Evolutionary conservation across 2,329 filamentous ascomycete species (phyloP).

Genomic region (Diaporthe vexans): DNA sequence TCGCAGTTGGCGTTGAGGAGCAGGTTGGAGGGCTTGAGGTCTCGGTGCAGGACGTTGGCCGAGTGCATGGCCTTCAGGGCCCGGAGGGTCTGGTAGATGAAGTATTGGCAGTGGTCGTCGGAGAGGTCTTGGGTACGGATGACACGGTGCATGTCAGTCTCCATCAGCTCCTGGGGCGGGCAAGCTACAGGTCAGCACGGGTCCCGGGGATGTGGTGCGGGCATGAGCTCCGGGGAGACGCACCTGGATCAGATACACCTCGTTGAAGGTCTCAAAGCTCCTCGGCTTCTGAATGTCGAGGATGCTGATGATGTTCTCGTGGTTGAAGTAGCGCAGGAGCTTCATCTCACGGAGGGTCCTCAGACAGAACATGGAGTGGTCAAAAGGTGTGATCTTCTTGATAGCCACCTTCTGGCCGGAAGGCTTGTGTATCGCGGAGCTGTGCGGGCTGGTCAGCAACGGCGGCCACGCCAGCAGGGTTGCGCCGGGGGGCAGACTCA

Average conservation of each 20-base stretch:
- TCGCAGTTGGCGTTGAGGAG: conserved; percentile 99
- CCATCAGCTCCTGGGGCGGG: conserved; percentile 88
- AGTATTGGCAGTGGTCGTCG: conserved; percentile 99
- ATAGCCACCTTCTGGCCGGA: conserved; percentile 99
- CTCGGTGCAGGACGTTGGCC: conserved; percentile 96
- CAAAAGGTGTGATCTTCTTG: conserved; percentile 99
- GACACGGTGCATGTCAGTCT: conserved; percentile 99
- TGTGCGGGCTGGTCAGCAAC: conserved; percentile 53
- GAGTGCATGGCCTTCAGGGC: conserved; percentile 99
- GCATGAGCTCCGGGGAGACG: conserved; percentile 43
- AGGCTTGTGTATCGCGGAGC: conserved; percentile 97
- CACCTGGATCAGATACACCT: conserved; percentile 99
- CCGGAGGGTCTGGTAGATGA: conserved; percentile 99
- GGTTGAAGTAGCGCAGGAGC: conserved; percentile 97
- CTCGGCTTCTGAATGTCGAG: conserved; percentile 98
- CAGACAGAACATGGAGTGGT: conserved; percentile 99
- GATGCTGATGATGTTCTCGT: conserved; percentile 99
- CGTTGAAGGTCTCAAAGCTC: conserved; percentile 95
- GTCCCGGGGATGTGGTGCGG: neutral
- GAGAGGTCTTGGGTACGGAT: conserved; percentile 98
- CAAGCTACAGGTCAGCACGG: neutral
- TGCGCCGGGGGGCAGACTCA: conserved; percentile 63
- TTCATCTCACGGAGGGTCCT: conserved; percentile 99
- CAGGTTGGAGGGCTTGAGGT: conserved; percentile 97
- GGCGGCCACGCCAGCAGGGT: neutral